Evolutionary conservation across 2,329 filamentous ascomycete species (phyloP).

Genomic region (Pseudodiploospora longispora): DNA sequence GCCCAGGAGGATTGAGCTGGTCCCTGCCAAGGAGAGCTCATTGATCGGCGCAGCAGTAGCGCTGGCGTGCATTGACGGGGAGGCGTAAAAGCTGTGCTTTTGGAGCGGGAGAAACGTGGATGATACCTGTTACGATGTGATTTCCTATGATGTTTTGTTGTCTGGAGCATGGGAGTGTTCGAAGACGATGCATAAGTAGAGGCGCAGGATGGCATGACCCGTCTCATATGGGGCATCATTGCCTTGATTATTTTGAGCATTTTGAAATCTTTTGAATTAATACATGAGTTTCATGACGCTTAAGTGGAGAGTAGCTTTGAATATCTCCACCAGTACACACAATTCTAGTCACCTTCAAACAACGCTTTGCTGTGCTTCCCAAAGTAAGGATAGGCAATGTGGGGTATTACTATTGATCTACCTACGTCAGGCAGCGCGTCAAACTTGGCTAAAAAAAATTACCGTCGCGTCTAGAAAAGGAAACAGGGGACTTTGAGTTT

Average conservation of each 20-base stretch:
- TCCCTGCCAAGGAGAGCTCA: slow-evolving; percentile 65
- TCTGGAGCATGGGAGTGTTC: slow-evolving; percentile 8
- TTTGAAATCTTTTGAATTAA: background rate
- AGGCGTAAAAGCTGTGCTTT: slow-evolving; percentile 3
- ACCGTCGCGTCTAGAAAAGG: too few relatives aligned
- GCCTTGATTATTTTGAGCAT: slow-evolving; percentile 5
- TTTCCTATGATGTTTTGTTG: slow-evolving; percentile 1
- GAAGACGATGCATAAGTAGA: slow-evolving; percentile 12
- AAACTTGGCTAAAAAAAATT: too few relatives aligned
- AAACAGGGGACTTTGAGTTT: too few relatives aligned
- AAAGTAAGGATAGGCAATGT: too few relatives aligned
- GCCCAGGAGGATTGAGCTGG: slow-evolving; percentile 47
- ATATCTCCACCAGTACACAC: too few relatives aligned
- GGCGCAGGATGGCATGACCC: slow-evolving; percentile 7
- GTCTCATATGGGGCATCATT: slow-evolving; percentile 3
- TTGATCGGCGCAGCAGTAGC: slow-evolving; percentile 69
- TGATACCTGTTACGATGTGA: slow-evolving; percentile 7
- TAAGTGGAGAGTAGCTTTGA: too few relatives aligned
- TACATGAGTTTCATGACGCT: too few relatives aligned
- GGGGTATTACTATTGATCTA: too few relatives aligned
- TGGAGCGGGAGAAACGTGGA: slow-evolving; percentile 1
- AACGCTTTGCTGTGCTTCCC: too few relatives aligned
- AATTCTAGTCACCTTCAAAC: too few relatives aligned
- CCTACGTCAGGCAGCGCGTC: too few relatives aligned
- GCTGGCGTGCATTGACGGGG: slow-evolving; percentile 36